Percentiles rank a stretch among this genome's conserved stretches.
Conservation (phyloP, 2,329 filamentous ascomycete species). For the Neocatenulostroma microsporum region DNA sequence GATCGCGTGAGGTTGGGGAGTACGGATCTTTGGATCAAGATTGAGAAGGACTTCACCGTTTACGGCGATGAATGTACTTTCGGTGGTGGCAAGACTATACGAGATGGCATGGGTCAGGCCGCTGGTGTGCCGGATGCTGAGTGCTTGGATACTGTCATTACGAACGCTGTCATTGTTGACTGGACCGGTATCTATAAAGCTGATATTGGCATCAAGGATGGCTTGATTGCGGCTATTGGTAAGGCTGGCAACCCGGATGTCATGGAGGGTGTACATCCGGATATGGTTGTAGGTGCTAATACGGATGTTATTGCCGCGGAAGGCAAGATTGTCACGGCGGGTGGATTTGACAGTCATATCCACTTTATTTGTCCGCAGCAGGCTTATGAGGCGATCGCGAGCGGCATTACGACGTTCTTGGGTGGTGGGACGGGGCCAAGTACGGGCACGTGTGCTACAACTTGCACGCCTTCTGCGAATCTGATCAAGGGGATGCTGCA, state of each 20-base stretch:
- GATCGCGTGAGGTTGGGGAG: constrained; percentile 74
- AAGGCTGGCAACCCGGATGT: constrained; percentile 97
- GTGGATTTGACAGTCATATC: constrained; percentile 82
- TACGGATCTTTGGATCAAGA: constrained; percentile 83
- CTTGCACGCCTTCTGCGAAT: constrained; percentile 78
- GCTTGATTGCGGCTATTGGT: constrained; percentile 78
- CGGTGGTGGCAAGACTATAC: constrained; percentile 84
- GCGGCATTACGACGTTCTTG: constrained; percentile 82
- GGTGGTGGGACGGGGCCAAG: constrained; percentile 91
- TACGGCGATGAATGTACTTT: constrained; percentile 96
- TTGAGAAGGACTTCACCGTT: constrained; percentile 74
- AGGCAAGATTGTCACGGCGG: constrained; percentile 82
- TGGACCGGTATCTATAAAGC: constrained; percentile 93
- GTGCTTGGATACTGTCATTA: constrained; percentile 75
- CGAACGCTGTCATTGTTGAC: constrained; percentile 84
- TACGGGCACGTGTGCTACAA: constrained; percentile 84
- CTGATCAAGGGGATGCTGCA: constrained; percentile 87
- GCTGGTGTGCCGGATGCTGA: constrained; percentile 65
- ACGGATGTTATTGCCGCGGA: constrained; percentile 91
- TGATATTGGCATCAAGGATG: constrained; percentile 87
- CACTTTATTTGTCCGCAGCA: constrained; percentile 96
- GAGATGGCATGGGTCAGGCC: constrained; percentile 94
- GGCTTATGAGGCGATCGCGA: constrained; percentile 70
- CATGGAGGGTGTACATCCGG: constrained; percentile 75
- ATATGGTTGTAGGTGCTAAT: constrained; percentile 75